These are phyloP conservation scores for Kuraishia capsulata DNA, from an alignment of 805 yeast genomes.

Conservation along the genomic window DNA sequence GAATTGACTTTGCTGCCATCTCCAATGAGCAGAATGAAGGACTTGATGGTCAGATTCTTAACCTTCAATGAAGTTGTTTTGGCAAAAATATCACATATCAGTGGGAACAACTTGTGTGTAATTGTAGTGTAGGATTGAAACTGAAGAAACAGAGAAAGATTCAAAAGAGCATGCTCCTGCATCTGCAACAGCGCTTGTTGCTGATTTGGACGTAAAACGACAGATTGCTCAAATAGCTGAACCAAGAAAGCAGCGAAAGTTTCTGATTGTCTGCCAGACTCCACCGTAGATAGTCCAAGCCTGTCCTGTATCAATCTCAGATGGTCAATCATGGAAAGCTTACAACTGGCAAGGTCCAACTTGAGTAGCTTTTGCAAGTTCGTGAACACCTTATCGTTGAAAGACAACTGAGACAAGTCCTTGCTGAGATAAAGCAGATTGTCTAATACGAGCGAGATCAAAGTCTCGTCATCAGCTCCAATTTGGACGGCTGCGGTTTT, in stretches of 20 bases:
- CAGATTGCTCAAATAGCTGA: conserved; percentile 22
- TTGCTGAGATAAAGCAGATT: conserved; percentile 57
- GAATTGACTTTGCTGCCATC: not conserved
- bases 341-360: conserved; percentile 18
- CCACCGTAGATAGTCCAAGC: conserved; percentile 17
- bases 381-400: conserved; percentile 61
- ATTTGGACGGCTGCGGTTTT: conserved; percentile 2
- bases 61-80: conserved; percentile 79
- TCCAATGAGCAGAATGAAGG: conserved; percentile 47
- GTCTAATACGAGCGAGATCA: conserved; percentile 38
- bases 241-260: conserved; percentile 19
- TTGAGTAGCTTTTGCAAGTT: conserved; percentile 19
- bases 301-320: conserved; percentile 16
- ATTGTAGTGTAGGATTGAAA: conserved; percentile 41
- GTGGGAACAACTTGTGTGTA: conserved; percentile 69
- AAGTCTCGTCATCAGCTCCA: conserved; percentile 21
- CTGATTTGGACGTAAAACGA: conserved; percentile 9
- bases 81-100: conserved; percentile 62
- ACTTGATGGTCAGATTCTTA: conserved; percentile 55
- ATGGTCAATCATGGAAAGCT: conserved; percentile 20
- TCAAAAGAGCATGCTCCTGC: conserved; percentile 23
- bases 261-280: conserved; percentile 11
- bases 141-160: conserved; percentile 17
- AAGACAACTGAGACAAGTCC: conserved; percentile 65
- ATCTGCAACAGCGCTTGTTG: conserved; percentile 11